These are phyloP conservation scores for Colletotrichum sojae DNA, from an alignment of 2,329 filamentous ascomycete genomes.

Conservation along the genomic window DNA sequence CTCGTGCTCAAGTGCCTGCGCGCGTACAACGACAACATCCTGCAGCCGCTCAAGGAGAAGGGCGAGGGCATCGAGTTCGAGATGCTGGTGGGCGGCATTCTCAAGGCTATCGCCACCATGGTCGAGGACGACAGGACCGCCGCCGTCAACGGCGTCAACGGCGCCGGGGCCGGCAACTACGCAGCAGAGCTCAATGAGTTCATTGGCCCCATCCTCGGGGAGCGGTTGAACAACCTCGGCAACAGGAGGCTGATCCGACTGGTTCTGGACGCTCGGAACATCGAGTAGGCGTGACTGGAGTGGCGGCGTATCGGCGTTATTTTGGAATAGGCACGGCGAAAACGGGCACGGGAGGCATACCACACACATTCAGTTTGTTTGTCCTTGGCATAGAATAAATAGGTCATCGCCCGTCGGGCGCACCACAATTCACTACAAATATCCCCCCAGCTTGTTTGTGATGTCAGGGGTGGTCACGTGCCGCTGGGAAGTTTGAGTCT, in stretches of 20 bases:
- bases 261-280: slow-evolving; percentile 68
- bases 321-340: slow-evolving; percentile 39
- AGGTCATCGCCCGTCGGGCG: neutral
- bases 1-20: slow-evolving; percentile 70
- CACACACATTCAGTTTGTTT: slow-evolving; percentile 17
- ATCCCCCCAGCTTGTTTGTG: neutral
- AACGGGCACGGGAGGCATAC: slow-evolving; percentile 35
- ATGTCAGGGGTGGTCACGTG: neutral
- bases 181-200: slow-evolving; percentile 66
- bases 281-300: slow-evolving; percentile 63
- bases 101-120: slow-evolving; percentile 66
- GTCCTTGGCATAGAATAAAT: slow-evolving; percentile 9
- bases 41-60: slow-evolving; percentile 67
- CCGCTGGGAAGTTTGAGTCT: neutral
- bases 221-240: slow-evolving; percentile 60
- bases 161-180: slow-evolving; percentile 52
- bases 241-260: slow-evolving; percentile 64
- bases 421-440: neutral
- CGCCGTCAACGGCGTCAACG: slow-evolving; percentile 39
- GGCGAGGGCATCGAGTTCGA: slow-evolving; percentile 67
- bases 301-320: slow-evolving; percentile 42
- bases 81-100: slow-evolving; percentile 69
- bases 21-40: slow-evolving; percentile 66
- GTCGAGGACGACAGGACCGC: slow-evolving; percentile 44
- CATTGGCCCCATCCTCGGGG: slow-evolving; percentile 68